Base-by-base conservation (phyloP, 31 red algal genomes). In the Endocladia muricata region DNA sequence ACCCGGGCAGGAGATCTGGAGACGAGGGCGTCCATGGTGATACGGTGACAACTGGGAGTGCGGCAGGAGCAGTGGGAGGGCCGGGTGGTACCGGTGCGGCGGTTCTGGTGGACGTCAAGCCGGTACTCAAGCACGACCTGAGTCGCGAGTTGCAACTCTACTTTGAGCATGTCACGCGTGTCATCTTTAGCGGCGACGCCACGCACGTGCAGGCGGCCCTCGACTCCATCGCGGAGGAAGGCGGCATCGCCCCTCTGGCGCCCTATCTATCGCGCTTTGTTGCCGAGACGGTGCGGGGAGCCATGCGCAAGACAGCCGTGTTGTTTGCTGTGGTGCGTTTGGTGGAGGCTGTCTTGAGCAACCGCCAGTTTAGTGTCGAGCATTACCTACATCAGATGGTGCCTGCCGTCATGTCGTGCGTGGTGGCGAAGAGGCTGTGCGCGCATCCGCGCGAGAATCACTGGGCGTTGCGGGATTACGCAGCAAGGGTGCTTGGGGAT, bases 311-410 rank as follows among this genome's bases (percentile, higher is more conserved):
- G 48, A 51, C 90, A 25, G 63, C 81, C 11, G 3, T 80, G 42
- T 78, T 93, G 23, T 85, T 83, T 23, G 71, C 84, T 3, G 43
- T 52, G 8, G 71, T 98, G 86, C 79, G 83, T 21, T 67, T 98
- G 25, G 87, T 87, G 1, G 70, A 73, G n/a, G 90, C 95, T 11
- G 64, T 98, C 32, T 74, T 98, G 47, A 67, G 79, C 36, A 98
- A 98, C 64, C 49, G 62, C 3, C 66, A 85, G 21, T 83, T 98
- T 38, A 41, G 44, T 19, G 21, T 98, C 33, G 88, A 94, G 31
- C 44, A 65, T 2, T 98, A 98, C 58, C 75, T 94, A 3, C 96
- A 98, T 41, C 96, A 94, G 68, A 43, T 98, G 9, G 55, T 98
- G 15, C 87, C 96, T 19, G 57, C 92, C 23, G 49, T 94, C 28